phyloP scores from a whole-genome alignment of 192 early-diverging fungal species.

The Chytriomyces sp. region DNA sequence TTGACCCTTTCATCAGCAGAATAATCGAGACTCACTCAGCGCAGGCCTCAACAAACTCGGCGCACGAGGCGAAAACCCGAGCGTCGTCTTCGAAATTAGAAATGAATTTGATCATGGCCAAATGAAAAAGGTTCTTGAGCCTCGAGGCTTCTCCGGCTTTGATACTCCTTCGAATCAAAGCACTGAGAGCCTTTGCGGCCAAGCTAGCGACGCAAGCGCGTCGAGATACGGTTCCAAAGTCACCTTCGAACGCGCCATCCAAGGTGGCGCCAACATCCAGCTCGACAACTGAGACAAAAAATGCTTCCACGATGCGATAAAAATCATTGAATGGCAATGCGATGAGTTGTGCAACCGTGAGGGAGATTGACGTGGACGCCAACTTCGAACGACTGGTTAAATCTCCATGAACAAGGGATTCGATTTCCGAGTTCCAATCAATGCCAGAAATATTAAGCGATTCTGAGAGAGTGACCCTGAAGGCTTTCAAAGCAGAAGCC shows the following conservation, averaged over 20 bases:
- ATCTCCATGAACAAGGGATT: conserved; percentile 3
- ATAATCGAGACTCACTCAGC: conserved; percentile 26
- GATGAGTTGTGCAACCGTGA: conserved; percentile 23
- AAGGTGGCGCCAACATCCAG: background rate
- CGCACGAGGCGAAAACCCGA: background rate
- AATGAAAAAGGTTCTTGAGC: background rate
- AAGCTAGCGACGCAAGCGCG: conserved; percentile 6
- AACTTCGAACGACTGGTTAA: background rate
- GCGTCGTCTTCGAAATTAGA: background rate
- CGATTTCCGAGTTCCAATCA: conserved; percentile 17
- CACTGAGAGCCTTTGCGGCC: background rate
- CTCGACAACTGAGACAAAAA: background rate
- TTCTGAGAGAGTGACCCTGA: background rate
- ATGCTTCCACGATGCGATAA: background rate
- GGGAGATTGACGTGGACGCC: conserved; percentile 9
- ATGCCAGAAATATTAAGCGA: background rate
- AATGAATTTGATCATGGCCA: conserved; percentile 12
- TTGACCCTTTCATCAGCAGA: background rate
- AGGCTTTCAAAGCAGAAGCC: background rate
- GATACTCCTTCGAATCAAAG: conserved; percentile 8
- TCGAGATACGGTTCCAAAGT: conserved; percentile 23
- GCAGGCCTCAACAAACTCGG: conserved; percentile 19
- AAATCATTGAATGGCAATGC: conserved; percentile 18
- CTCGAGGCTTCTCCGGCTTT: background rate
- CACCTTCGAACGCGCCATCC: background rate